Base-by-base conservation (phyloP, 192 early-diverging fungal genomes). In the Mortierella hygrophila region DNA sequence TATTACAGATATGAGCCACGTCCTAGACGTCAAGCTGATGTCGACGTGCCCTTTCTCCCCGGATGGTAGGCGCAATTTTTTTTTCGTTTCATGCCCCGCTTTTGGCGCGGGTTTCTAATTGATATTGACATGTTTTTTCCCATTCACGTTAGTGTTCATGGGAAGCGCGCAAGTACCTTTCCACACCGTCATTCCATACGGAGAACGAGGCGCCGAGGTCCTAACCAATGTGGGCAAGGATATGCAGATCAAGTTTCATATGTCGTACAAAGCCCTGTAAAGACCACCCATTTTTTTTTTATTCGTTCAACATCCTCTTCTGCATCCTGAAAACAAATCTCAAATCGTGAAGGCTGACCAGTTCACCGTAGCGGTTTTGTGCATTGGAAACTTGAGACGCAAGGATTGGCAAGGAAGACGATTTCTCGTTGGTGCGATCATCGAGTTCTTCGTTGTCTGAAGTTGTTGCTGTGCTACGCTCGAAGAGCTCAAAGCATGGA, bases 241-340 rank as follows among this genome's bases (percentile, higher is more conserved):
- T 6, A 72, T 73, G 23, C 73, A 85, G 23, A 70, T 85, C 74
- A 85, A 80, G 46, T 72, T 85, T 16, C 76, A 65, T 69, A 85
- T 85, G 83, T 85, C 78, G 29, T 85, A 85, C 69, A 85, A 73
- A 35, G 74, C 78, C 2, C 74, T 85, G 7, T 85, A 79, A 68
- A 37, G 37, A 10, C 16, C 21, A 54, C 5, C 4, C 6, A 20
- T 29, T 32, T 23, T 15, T 41, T 65, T 9, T 13, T 42, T 23
- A 23, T 52, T 15, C 11, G 72, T 16, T 52, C 23, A 26, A 29
- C 65, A 81, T 75, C 37, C 42, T 63, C 44, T 60, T 70, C 23
- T 82, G 81, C 9, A 57, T 68, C 8, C 55, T 70, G 70, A 82
- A 82, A 46, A 75, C 74, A 21, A 77, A 77, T 46, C 76, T 82